These are phyloP conservation scores for Corynespora cassiicola DNA, from an alignment of 2,329 filamentous ascomycete genomes.

Conservation along the genomic window DNA sequence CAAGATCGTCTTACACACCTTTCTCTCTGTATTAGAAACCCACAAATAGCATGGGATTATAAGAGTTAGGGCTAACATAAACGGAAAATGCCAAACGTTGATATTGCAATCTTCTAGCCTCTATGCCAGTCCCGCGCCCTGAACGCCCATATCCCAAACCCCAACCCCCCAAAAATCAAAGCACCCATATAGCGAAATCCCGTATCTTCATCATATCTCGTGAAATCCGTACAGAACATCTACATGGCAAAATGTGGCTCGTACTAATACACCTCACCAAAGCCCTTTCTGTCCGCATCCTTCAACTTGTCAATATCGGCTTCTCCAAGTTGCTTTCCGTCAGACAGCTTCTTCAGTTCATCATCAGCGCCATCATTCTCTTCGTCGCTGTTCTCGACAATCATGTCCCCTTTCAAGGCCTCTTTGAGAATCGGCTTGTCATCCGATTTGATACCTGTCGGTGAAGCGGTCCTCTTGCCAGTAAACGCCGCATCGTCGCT, in stretches of 20 bases:
- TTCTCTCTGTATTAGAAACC: too few species aligned
- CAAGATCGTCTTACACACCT: too few species aligned
- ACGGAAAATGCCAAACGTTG: too few species aligned
- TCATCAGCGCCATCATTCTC: slow-evolving; percentile 24
- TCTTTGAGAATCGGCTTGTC: slow-evolving; percentile 36
- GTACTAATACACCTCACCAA: slow-evolving; percentile 40
- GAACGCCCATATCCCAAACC: too few species aligned
- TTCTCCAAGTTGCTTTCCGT: slow-evolving; percentile 22
- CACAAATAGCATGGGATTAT: too few species aligned
- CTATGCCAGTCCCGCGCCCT: too few species aligned
- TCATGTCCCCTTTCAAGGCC: slow-evolving; percentile 42
- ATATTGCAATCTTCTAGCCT: too few species aligned
- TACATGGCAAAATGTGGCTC: background rate
- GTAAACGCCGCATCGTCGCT: slow-evolving; percentile 23
- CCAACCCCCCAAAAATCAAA: too few species aligned
- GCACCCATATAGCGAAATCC: too few species aligned
- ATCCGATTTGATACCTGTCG: slow-evolving; percentile 9
- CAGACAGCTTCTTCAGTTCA: slow-evolving; percentile 9
- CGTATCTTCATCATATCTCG: too few species aligned
- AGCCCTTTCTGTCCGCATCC: slow-evolving; percentile 33
- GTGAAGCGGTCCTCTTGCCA: slow-evolving; percentile 2
- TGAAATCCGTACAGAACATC: background rate
- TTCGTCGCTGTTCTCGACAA: slow-evolving; percentile 35
- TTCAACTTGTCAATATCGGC: slow-evolving; percentile 39
- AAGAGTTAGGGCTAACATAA: too few species aligned